Base-by-base conservation (phyloP, 2,329 filamentous ascomycete species). In the Seiridium unicorne region DNA sequence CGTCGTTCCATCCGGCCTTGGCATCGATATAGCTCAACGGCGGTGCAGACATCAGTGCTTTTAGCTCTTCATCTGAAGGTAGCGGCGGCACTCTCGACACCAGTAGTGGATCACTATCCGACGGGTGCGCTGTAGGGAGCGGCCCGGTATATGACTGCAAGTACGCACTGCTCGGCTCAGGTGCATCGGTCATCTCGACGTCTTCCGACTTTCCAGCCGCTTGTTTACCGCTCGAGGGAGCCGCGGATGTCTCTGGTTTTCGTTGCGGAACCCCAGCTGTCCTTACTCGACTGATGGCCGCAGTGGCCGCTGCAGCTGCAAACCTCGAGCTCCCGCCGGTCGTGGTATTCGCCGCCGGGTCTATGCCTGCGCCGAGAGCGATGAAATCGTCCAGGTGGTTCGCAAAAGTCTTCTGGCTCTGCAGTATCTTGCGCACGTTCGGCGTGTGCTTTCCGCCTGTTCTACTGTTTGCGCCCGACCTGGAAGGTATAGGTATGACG, bases 341-440 rank as follows among this genome's bases (percentile, higher is more conserved):
- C 18, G 63, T 18, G 36, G 47, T 44, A 2, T 58, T 26, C 10
- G 57, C 13, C 2, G 54, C 44, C 40, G 9, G 47, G 44, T 58
- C 46, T 64, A 59, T 74, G 73, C 60, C 70, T 73, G 74, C 76
- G 61, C 81, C 79, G 66, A 86, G 77, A 7, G 91, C 91, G 66
- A 90, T 83, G 72, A 89, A 92, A 72, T 95, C 91, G 66, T 91
- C 89, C 51, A 94, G 82, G 72, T 94, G 89, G 76, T 95, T 93
- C 63, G 87, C 86, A 73, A 94, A 94, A 3, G 90, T 92, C 77
- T 94, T 92, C 70, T 92, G 89, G 34, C 89, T 92, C 65, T 89
- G 86, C 59, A 95, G 79, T 63, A 95, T 92, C 75, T 89, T 89
- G 67, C 91, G 86, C 34, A 92, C 89, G 65, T 86, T 88, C 42